These are phyloP conservation scores for Rhodotorula glutinis DNA, from an alignment of 1,284 basidiomycete genomes.

Conservation along the genomic window DNA sequence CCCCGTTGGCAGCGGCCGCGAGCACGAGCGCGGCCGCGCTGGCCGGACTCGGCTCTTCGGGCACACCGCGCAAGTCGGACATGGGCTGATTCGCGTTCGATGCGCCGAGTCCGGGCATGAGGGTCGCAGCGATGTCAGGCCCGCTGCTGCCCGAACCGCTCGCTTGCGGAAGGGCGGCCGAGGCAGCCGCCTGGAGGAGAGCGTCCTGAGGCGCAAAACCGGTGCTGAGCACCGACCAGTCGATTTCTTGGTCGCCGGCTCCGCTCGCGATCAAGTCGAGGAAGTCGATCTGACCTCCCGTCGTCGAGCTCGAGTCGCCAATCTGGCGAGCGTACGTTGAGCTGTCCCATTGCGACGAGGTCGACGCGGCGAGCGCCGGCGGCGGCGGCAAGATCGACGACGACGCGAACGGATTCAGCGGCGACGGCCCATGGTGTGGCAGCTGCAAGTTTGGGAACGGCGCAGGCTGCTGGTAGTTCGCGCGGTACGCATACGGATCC, in stretches of 20 bases:
- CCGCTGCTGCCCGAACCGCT: constrained; percentile 1
- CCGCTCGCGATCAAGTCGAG: constrained; percentile 27
- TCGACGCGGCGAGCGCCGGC: neutral
- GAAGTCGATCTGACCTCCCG: constrained; percentile 17
- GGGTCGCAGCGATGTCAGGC: neutral
- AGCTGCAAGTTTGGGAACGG: constrained; percentile 20
- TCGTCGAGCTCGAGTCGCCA: constrained; percentile 14
- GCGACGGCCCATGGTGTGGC: constrained; percentile 19
- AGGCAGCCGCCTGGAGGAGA: neutral
- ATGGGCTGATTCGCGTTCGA: constrained; percentile 22
- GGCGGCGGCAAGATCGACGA: neutral
- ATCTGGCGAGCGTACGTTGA: constrained; percentile 23
- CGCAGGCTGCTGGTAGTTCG: constrained; percentile 9
- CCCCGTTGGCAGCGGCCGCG: constrained; percentile 11
- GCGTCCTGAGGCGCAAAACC: constrained; percentile 15
- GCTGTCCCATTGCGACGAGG: constrained; percentile 27
- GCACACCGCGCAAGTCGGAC: constrained; percentile 22
- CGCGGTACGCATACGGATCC: constrained; percentile 15
- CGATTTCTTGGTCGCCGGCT: constrained; percentile 26
- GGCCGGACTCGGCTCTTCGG: constrained; percentile 22
- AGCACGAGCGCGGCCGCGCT: constrained; percentile 13
- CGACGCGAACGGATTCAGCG: constrained; percentile 25
- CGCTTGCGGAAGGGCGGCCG: constrained; percentile 1
- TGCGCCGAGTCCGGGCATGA: constrained; percentile 1
- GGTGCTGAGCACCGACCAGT: constrained; percentile 32